Evolutionary conservation across 306 rosid genomes (phyloP).

Genomic region (Coriaria nepalensis): DNA sequence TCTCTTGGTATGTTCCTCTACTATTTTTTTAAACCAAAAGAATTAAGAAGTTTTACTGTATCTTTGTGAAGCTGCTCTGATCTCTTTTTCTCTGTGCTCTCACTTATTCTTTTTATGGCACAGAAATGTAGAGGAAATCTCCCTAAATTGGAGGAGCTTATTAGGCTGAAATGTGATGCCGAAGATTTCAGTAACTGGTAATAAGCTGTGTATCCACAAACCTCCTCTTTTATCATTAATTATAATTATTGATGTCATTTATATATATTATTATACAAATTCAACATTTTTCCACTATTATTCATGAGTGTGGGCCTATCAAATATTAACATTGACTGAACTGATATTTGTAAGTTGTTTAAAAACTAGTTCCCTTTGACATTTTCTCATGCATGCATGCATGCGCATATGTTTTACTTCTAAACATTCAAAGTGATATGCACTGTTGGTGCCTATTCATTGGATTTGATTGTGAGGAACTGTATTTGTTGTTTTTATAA

Average conservation of each 20-base stretch:
- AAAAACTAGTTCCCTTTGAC: too few relatives aligned
- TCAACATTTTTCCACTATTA: too few relatives aligned
- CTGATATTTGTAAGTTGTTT: too few relatives aligned
- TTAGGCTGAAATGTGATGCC: slow-evolving; percentile 35
- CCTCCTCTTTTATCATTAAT: not conserved
- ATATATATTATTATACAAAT: too few relatives aligned
- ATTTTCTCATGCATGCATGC: too few relatives aligned
- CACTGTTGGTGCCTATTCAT: too few relatives aligned
- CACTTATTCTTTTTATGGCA: slow-evolving; percentile 18
- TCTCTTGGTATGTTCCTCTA: slow-evolving; percentile 36
- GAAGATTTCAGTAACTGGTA: slow-evolving; percentile 54
- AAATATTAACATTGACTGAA: too few relatives aligned
- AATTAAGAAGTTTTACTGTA: slow-evolving; percentile 7
- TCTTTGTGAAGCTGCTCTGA: not conserved
- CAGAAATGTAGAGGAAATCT: slow-evolving; percentile 44
- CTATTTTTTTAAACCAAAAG: slow-evolving; percentile 9
- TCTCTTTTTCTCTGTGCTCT: slow-evolving; percentile 1
- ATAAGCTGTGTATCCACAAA: slow-evolving; percentile 9
- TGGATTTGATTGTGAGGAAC: too few relatives aligned
- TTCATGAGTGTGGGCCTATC: too few relatives aligned
- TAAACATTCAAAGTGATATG: too few relatives aligned
- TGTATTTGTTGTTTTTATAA: slow-evolving; percentile 3
- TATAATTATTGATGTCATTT: not conserved
- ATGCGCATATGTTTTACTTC: too few relatives aligned
- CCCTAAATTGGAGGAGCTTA: slow-evolving; percentile 40